Percentiles rank a stretch among this genome's conserved stretches.
phyloP scores from a whole-genome alignment of 352 stramenopile genomes.

The Phytophthora sp. region DNA sequence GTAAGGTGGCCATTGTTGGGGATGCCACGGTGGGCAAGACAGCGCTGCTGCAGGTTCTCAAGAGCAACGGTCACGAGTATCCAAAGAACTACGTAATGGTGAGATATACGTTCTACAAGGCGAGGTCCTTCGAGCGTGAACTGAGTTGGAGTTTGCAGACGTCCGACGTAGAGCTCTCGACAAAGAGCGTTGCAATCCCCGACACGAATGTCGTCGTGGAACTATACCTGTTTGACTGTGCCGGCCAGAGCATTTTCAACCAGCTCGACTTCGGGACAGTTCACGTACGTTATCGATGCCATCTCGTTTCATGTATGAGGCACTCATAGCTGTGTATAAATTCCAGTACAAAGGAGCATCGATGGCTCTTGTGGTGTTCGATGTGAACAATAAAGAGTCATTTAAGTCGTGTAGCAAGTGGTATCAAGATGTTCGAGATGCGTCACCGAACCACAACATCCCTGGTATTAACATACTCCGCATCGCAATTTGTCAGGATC shows the following conservation, averaged over 20 bases:
- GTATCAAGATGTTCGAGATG: conserved; percentile 80
- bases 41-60: conserved; percentile 91
- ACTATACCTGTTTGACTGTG: conserved; percentile 94
- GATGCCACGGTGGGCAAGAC: conserved; percentile 92
- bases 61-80: conserved; percentile 91
- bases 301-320: too few species aligned
- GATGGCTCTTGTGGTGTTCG: conserved; percentile 81
- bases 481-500: too few species aligned
- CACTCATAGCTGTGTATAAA: too few species aligned
- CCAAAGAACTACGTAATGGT: conserved; percentile 97
- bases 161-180: conserved; percentile 88
- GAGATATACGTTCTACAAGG: not conserved
- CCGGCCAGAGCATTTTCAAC: conserved; percentile 95
- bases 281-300: conserved; percentile 48
- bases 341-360: conserved; percentile 76
- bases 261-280: conserved; percentile 89
- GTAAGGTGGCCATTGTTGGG: conserved; percentile 91
- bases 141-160: conserved; percentile 55
- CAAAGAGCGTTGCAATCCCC: conserved; percentile 90
- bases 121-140: not conserved
- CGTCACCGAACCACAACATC: conserved; percentile 79
- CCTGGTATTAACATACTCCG: conserved; percentile 42
- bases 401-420: conserved; percentile 87
- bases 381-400: conserved; percentile 88
- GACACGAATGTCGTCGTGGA: conserved; percentile 92